Conservation (phyloP, 2,329 filamentous ascomycete species). For the Colletotrichum sp. region DNA sequence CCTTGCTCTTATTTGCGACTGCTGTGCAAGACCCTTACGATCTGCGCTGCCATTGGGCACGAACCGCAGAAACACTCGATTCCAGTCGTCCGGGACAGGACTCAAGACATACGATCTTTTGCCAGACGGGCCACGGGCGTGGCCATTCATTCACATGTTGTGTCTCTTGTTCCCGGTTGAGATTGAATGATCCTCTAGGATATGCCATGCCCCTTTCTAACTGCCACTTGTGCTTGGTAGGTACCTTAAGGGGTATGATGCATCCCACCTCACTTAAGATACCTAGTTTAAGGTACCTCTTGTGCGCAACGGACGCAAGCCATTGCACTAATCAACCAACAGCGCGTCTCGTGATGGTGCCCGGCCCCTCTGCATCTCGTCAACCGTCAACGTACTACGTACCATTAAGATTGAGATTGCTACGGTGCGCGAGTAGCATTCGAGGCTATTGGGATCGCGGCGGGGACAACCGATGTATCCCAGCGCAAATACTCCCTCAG, state of each 20-base stretch:
- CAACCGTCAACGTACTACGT: not conserved
- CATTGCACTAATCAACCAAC: not conserved
- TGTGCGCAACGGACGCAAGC: not conserved
- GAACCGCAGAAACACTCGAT: not conserved
- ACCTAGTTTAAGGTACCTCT: not conserved
- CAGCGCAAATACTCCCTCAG: not conserved
- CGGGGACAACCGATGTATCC: conserved; percentile 9
- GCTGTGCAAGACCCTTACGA: not conserved
- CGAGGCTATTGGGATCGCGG: not conserved
- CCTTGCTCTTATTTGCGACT: not conserved
- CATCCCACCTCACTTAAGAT: not conserved
- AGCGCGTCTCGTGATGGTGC: conserved; percentile 10
- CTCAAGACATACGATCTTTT: conserved; percentile 1
- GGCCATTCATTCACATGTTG: conserved; percentile 12
- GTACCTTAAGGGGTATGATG: not conserved
- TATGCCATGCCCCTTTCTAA: not conserved
- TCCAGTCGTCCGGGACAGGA: conserved; percentile 3
- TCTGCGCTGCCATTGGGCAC: not conserved
- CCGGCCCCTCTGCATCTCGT: not conserved
- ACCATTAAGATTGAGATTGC: not conserved
- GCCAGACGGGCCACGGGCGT: not conserved
- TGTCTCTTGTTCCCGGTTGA: not conserved
- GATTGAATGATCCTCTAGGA: not conserved
- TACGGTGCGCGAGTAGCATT: not conserved
- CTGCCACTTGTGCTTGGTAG: not conserved